Percentiles rank a stretch among this genome's conserved stretches.
Conservation (phyloP, 129 eudicot genomes). For the Cynara cardunculus region DNA sequence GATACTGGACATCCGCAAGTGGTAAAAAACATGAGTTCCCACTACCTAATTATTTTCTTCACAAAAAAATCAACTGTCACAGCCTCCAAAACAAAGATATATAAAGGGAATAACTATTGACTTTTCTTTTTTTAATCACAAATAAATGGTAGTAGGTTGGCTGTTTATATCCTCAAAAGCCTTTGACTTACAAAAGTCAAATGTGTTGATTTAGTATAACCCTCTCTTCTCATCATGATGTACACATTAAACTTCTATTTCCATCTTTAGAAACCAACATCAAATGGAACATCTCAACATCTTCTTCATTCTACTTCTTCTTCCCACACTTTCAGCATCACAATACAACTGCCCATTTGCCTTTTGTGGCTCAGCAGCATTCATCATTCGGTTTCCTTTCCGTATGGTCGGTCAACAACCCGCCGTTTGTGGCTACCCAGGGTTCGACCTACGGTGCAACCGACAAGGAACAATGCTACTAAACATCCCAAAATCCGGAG, state of each 20-base stretch:
- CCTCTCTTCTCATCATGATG: not conserved
- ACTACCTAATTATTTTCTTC: not conserved
- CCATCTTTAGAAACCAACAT: constrained; percentile 14
- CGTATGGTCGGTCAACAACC: constrained; percentile 31
- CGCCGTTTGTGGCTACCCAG: constrained; percentile 43
- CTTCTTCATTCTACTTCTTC: constrained; percentile 21
- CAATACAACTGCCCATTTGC: constrained; percentile 33
- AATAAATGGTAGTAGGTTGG: constrained; percentile 12
- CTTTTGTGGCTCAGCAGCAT: constrained; percentile 28
- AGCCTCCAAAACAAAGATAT: not conserved
- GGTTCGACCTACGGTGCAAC: constrained; percentile 48
- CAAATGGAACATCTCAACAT: constrained; percentile 33
- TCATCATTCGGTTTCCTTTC: constrained; percentile 47
- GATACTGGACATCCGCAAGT: not conserved
- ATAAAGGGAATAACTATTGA: not conserved
- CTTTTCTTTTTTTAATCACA: constrained; percentile 22
- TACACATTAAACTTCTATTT: constrained; percentile 14
- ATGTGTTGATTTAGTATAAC: constrained; percentile 5
- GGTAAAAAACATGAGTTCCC: not conserved
- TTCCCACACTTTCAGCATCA: constrained; percentile 28
- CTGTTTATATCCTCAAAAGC: constrained; percentile 27
- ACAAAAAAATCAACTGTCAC: not conserved
- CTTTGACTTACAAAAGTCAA: constrained; percentile 35
- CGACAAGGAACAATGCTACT: constrained; percentile 20
- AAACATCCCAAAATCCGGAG: constrained; percentile 47